A percentile compares a stretch with the other conserved stretches of the same genome.
Conservation (phyloP, 2,329 filamentous ascomycete species). For the Ophiosphaerella korrae region DNA sequence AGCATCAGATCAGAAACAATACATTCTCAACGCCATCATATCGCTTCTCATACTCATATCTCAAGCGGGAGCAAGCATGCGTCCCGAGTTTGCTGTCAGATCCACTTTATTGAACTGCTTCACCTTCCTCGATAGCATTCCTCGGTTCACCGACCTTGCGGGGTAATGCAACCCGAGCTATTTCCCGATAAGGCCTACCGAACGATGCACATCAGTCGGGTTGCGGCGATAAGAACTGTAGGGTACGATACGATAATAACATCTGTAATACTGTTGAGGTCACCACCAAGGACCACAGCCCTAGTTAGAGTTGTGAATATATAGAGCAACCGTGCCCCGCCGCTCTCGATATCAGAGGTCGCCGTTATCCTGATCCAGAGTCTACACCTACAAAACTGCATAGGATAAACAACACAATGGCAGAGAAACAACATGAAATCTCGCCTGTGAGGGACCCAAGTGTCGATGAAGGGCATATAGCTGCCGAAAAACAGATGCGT, state of each 20-base stretch:
- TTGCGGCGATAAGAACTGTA: constrained; percentile 19
- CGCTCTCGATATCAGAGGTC: not conserved
- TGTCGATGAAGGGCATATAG: constrained; percentile 34
- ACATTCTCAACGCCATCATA: not conserved
- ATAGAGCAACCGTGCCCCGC: constrained; percentile 1
- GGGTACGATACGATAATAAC: constrained; percentile 13
- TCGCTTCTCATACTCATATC: not conserved
- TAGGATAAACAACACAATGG: constrained; percentile 11
- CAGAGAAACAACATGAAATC: constrained; percentile 30
- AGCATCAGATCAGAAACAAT: not conserved
- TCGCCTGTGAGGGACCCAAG: constrained; percentile 29
- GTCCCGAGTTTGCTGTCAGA: not conserved
- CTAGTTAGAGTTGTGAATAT: not conserved
- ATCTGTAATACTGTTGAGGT: constrained; percentile 10
- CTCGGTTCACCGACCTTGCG: constrained; percentile 5
- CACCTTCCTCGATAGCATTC: too few species aligned
- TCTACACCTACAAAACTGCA: too few species aligned
- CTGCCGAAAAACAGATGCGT: constrained; percentile 42
- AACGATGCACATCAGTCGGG: constrained; percentile 21
- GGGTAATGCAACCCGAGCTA: constrained; percentile 21
- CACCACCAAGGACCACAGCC: constrained; percentile 23
- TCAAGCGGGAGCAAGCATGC: not conserved
- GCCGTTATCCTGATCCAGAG: not conserved
- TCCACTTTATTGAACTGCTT: not conserved
- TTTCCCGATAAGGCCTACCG: constrained; percentile 28